Base-by-base conservation (phyloP, 768 basidiomycete genomes). In the Mycena capillaripes region DNA sequence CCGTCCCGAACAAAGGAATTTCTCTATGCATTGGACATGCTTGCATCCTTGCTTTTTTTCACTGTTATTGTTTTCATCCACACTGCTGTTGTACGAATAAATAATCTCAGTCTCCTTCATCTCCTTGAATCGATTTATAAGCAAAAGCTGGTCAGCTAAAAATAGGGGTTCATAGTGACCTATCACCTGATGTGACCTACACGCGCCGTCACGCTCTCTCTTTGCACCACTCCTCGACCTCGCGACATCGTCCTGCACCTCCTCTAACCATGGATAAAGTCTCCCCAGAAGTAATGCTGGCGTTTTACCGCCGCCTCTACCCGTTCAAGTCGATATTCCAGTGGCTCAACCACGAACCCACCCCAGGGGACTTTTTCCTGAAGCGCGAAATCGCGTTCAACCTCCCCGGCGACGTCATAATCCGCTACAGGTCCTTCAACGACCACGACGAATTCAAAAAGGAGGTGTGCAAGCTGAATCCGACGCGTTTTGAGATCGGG, bases 301-400 rank as follows among this genome's bases (percentile, higher is more conserved):
- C 85, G 4, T 99, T 96, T 82, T 99, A 99, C 84, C 88, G 92
- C 50, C 90, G 96, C 53, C 86, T 99, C 1, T 98, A 97, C 81
- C 98, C 98, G 3, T 99, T 95, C 89, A 94, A 96, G 79, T 93
- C 95, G 0, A 89, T 99, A 74, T 98, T 93, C 83, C 88, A 89
- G 70, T 99, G 98, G 98, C 87, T 99, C 27, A 98, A 98, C 79
- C 97, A 98, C 74, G 93, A 93, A 73, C 93, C 95, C 72, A 84
- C 87, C 66, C 89, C 97, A 1, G 89, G 92, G 16, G 91, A 89
- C 71, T 89, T 95, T 58, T 99, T 95, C 80, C 96, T 95, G 4
- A 92, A 98, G 78, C 93, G 98, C 79, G 98, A 99, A 81, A 97
- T 98, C 80, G 92, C 98, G 25, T 97, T 97, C 81, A 98, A 97